Conservation (phyloP, 768 basidiomycete genomes). For the Pholiota microspora region DNA sequence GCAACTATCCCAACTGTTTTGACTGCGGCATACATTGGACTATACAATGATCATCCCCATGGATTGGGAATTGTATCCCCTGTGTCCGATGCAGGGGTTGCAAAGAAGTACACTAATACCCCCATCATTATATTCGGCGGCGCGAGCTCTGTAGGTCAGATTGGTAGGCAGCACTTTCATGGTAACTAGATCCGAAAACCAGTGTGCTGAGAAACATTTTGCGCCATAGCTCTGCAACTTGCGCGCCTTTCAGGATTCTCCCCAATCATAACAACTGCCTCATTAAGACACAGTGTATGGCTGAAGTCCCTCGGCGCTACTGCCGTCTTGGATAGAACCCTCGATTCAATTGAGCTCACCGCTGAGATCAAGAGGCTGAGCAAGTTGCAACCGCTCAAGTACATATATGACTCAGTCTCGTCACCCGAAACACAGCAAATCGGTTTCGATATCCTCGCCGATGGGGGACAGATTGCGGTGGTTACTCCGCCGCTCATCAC, state of each 20-base stretch:
- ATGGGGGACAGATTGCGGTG: conserved; percentile 32
- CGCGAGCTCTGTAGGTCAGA: conserved; percentile 46
- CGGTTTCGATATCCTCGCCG: conserved; percentile 26
- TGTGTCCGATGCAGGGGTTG: conserved; percentile 23
- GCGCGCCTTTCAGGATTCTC: conserved; percentile 37
- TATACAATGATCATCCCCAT: conserved; percentile 26
- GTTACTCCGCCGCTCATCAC: conserved; percentile 30
- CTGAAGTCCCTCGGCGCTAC: conserved; percentile 40
- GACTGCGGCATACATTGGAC: conserved; percentile 31
- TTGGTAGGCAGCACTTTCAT: conserved; percentile 32
- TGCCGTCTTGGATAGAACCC: conserved; percentile 32
- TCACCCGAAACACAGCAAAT: conserved; percentile 19
- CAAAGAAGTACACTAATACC: conserved; percentile 36
- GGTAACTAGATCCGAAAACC: too few relatives aligned
- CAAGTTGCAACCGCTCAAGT: conserved; percentile 12
- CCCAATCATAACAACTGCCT: conserved; percentile 39
- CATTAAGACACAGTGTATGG: conserved; percentile 22
- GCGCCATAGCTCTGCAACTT: conserved; percentile 29
- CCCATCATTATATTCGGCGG: conserved; percentile 49
- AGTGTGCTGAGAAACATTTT: neutral
- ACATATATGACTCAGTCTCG: conserved; percentile 26
- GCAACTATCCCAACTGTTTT: conserved; percentile 33
- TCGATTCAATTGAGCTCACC: conserved; percentile 16
- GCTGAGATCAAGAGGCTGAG: conserved; percentile 21
- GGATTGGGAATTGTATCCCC: conserved; percentile 4